Evolutionary conservation across 805 yeast genomes (phyloP), one percentile per base, ranked within the genome.

Genomic region (Wickerhamomyces alni): DNA sequence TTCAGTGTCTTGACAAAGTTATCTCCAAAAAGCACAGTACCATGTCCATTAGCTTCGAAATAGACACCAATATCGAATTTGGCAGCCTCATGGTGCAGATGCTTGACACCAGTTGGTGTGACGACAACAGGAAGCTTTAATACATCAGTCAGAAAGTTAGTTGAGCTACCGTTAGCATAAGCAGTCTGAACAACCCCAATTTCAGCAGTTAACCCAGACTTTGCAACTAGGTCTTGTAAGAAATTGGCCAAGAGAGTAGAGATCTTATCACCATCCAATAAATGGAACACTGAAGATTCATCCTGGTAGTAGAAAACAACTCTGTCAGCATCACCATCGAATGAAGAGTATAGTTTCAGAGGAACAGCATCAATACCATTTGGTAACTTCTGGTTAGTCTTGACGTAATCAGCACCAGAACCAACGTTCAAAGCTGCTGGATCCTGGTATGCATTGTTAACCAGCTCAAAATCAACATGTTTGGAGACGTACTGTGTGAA

Each of bases 41-140:
- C 99, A 58, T 93, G 99, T n/a, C 99, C 99, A 58, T 93, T 93
- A 39, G 99, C 99, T 66, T 93, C 99, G 53, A 93, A 93, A 63
- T 93, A 93, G 13, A 93, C 80, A 19, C 99, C 99, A 45, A 91
- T 73, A 54, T 88, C 98, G 55, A 75, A 93, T 32, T 77, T 72
- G 1, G 95, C 93, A 37, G 88, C 95, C 43, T 65, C 73, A 55
- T 91, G 97, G 59, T 93, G 99, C 47, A 93, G 68, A 64, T 93
- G 95, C 62, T 93, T 93, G 27, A 93, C 99, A 30, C 99, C 99
- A 2, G 99, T 93, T 32, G 95, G 82, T 0, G 98, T 86, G 60
- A 91, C 86, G 1, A 77, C 76, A 5, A 87, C 96, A 1, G 96
- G 95, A 12, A 87, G 63, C 38, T 75, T 69, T 51, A 91, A 69